Evolutionary conservation across 2,329 filamentous ascomycete genomes (phyloP).

Genomic region (Aspergillus sp.): DNA sequence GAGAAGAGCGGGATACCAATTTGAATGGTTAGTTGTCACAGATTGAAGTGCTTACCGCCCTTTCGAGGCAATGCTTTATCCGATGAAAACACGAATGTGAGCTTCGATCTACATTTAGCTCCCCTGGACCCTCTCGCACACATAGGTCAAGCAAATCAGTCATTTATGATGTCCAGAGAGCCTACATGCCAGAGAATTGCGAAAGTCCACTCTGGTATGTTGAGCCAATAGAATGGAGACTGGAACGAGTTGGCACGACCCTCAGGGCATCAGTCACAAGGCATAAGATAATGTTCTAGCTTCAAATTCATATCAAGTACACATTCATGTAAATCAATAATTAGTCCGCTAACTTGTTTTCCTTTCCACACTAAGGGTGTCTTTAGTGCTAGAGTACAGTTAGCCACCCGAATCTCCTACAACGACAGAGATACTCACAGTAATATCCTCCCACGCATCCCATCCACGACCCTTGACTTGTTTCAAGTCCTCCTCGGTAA

Average conservation of each 20-base stretch:
- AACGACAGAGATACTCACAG: neutral
- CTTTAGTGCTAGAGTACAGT: neutral
- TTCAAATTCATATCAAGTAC: neutral
- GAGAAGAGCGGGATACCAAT: neutral
- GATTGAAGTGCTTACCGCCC: too few relatives aligned
- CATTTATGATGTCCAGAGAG: neutral
- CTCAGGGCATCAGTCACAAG: too few relatives aligned
- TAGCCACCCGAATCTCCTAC: neutral
- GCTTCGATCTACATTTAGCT: neutral
- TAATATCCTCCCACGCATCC: slow-evolving; percentile 61
- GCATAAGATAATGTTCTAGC: neutral
- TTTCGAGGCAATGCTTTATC: too few relatives aligned
- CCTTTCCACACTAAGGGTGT: neutral
- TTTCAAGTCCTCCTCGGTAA: slow-evolving; percentile 79
- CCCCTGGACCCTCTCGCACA: neutral
- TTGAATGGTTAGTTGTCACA: too few relatives aligned
- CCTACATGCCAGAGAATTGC: neutral
- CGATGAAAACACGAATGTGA: too few relatives aligned
- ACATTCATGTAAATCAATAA: too few relatives aligned
- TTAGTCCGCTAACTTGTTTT: neutral
- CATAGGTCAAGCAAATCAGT: neutral
- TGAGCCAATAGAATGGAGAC: neutral
- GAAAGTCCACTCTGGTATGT: neutral
- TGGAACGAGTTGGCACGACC: neutral
- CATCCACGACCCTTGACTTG: slow-evolving; percentile 84